Evolutionary conservation across 2,329 filamentous ascomycete species (phyloP).

Genomic region (Coniosporium uncinatum): DNA sequence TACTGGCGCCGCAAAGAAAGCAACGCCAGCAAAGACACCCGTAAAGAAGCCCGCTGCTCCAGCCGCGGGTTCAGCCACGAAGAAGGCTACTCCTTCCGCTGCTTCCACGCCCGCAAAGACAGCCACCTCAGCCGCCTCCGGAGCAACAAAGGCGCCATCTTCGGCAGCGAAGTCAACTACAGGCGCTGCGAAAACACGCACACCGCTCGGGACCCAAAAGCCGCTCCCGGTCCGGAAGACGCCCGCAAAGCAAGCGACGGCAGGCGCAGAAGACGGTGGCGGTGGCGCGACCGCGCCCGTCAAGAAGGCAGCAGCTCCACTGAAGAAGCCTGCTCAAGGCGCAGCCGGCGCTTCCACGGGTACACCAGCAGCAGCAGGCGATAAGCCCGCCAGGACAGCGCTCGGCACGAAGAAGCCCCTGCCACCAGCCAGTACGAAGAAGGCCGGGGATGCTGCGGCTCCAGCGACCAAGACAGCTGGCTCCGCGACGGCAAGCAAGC

Average conservation of each 20-base stretch:
- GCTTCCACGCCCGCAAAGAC: background rate
- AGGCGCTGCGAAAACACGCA: conserved; percentile 5
- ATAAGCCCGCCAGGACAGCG: conserved; percentile 8
- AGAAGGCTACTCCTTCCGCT: background rate
- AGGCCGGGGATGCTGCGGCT: background rate
- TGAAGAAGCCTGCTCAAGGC: background rate
- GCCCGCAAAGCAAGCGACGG: conserved; percentile 7
- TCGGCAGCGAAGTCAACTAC: background rate
- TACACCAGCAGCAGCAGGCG: conserved; percentile 4
- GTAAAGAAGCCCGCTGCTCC: conserved; percentile 1
- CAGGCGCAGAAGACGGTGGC: no score
- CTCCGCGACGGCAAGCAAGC: no score
- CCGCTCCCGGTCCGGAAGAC: conserved; percentile 7
- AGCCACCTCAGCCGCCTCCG: conserved; percentile 1
- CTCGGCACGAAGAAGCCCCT: conserved; percentile 12
- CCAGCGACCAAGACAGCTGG: no score
- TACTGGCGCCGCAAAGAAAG: conserved; percentile 10
- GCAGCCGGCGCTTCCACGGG: background rate
- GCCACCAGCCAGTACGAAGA: background rate
- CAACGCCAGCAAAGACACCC: conserved; percentile 9
- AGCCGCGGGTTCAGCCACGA: conserved; percentile 9
- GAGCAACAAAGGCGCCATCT: background rate
- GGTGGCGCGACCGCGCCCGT: conserved; percentile 10
- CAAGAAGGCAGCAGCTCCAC: conserved; percentile 12
- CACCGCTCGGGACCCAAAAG: conserved; percentile 9